These are phyloP conservation scores for Sophora flavescens DNA, from an alignment of 306 rosid species.

Conservation along the genomic window DNA sequence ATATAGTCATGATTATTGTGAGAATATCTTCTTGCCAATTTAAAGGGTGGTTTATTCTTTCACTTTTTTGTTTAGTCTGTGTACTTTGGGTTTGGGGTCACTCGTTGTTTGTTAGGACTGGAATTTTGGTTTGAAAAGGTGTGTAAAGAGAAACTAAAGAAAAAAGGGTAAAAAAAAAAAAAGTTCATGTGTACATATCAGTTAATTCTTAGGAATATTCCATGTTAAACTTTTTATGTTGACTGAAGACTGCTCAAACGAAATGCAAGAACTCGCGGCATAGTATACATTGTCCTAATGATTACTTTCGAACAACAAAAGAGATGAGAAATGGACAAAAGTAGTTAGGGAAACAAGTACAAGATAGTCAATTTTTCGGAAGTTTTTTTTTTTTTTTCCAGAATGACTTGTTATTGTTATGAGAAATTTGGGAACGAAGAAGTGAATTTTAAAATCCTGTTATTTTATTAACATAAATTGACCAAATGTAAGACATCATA, in stretches of 20 bases:
- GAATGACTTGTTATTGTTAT: too few relatives aligned
- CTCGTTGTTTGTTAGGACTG: constrained; percentile 23
- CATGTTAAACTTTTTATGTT: background rate
- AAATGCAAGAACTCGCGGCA: background rate
- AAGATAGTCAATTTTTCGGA: too few relatives aligned
- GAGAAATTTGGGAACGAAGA: too few relatives aligned
- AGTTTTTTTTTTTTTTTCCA: too few relatives aligned
- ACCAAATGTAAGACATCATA: too few relatives aligned
- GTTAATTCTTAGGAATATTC: constrained; percentile 10
- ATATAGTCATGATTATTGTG: constrained; percentile 2
- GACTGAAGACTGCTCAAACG: background rate
- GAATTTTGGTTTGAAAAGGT: constrained; percentile 26
- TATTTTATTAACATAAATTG: too few relatives aligned
- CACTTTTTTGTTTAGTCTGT: constrained; percentile 7
- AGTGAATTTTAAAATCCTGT: too few relatives aligned
- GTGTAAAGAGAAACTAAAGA: constrained; percentile 24
- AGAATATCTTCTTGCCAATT: constrained; percentile 34
- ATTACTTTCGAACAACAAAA: too few relatives aligned
- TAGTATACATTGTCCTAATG: background rate
- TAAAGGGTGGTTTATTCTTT: background rate
- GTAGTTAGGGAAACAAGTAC: too few relatives aligned
- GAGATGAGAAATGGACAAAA: too few relatives aligned
- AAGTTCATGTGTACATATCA: constrained; percentile 13
- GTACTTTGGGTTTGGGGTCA: background rate
- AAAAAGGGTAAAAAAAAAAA: background rate